Conservation (phyloP, 2,329 filamentous ascomycete species). For the Fonsecaea monophora region DNA sequence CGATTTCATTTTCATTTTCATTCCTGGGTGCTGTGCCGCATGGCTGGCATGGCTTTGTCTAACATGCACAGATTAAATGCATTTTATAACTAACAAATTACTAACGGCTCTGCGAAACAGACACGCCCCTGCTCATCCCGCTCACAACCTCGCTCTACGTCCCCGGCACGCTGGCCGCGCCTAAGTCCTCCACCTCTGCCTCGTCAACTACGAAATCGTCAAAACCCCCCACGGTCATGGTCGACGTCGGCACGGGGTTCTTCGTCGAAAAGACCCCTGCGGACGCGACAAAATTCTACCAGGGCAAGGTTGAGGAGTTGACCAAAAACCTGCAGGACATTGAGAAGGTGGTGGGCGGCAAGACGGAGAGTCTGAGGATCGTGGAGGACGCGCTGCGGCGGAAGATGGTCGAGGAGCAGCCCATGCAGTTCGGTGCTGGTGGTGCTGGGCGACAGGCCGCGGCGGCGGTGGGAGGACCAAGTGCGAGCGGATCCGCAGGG, state of each 20-base stretch:
- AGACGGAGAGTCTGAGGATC: constrained; percentile 82
- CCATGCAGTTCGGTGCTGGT: constrained; percentile 19
- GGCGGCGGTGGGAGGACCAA: constrained; percentile 37
- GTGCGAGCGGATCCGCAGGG: not conserved
- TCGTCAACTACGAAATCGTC: not conserved
- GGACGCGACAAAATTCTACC: constrained; percentile 72
- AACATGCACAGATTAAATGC: too few relatives aligned
- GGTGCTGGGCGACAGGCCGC: constrained; percentile 14
- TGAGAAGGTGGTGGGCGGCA: constrained; percentile 72
- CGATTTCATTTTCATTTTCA: too few relatives aligned
- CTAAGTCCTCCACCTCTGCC: constrained; percentile 42
- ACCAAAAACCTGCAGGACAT: constrained; percentile 69
- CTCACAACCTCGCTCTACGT: constrained; percentile 95
- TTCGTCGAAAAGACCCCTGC: constrained; percentile 81
- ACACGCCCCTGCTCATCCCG: constrained; percentile 76
- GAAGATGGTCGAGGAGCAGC: constrained; percentile 58
- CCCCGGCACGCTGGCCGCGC: constrained; percentile 76
- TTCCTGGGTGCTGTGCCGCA: too few relatives aligned
- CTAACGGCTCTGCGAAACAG: constrained; percentile 30
- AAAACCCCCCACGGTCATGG: constrained; percentile 71
- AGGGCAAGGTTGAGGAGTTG: constrained; percentile 70
- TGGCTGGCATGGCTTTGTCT: not conserved
- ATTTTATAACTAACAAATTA: too few relatives aligned
- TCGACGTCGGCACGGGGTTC: constrained; percentile 93
- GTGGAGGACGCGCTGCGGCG: constrained; percentile 78